Base-by-base conservation (phyloP, 305 asterid genomes). In the Fraxinus angustifolia region DNA sequence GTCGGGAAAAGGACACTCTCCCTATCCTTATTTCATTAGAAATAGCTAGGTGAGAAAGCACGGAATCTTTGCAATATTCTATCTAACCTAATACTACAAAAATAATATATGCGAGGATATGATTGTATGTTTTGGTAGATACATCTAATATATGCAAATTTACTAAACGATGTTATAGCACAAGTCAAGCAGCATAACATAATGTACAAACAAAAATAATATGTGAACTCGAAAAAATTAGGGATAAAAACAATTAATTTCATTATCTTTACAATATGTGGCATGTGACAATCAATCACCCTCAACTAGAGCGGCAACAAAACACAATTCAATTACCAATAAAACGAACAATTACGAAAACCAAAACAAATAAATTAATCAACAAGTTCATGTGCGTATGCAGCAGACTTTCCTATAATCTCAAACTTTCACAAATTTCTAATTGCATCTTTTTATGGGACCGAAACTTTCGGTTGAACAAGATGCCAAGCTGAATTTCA, bases 341-440 rank as follows among this genome's bases (percentile, higher is more conserved):
- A 70, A 71, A 80, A 76, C 71, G 35, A 76, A 76, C 73, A 65
- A 33, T 10, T 75, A 14, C 21, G 75, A 50, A 58, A 60, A 56
- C 2, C 65, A 67, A 67, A 40, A 67, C 14, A 10, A 74, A 30
- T 17, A 31, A 76, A 73, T 33, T 53, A 38, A 53, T 40, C 3
- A 38, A n/a, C n/a, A n/a, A n/a, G n/a, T 34, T 70, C 48, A 31
- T 1, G n/a, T 23, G 73, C 80, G 48, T 40, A 38, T 81, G 80
- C 84, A 62, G 80, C 45, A 34, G 45, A 0, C 17, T 23, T 42
- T 77, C 82, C 19, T 67, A 21, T 3, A 67, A 67, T 67, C 38
- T 28, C 14, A 19, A 28, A 28, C 26, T 26, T 11, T 1, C 38
- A 67, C 4, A 60, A 67, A 28, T 12, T 14, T 67, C 74, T 30